Conservation (phyloP, 2,329 filamentous ascomycete species). For the Ceratocystis huliohia region DNA sequence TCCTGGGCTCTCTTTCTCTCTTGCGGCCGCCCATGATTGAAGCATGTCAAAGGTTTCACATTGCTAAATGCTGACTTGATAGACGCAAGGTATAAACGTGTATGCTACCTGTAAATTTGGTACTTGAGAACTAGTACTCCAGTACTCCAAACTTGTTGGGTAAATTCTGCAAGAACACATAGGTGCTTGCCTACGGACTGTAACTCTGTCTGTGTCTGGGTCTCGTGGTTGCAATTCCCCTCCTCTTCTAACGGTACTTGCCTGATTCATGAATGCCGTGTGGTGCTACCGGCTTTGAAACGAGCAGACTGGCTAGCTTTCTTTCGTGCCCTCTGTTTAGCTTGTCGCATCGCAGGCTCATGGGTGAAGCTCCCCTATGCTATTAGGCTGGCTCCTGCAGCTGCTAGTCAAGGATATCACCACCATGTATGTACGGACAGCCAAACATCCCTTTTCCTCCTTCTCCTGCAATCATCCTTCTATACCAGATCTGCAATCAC, state of each 20-base stretch:
- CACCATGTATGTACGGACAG: background rate
- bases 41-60: slow-evolving; percentile 10
- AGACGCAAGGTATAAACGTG: background rate
- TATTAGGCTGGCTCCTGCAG: background rate
- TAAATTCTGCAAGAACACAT: background rate
- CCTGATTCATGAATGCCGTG: background rate
- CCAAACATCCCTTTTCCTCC: background rate
- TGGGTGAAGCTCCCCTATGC: background rate
- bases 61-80: background rate
- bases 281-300: background rate
- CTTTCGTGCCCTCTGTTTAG: background rate
- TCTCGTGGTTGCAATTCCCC: background rate
- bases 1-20: background rate
- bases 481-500: background rate
- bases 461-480: background rate
- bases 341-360: background rate
- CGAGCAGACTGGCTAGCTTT: background rate
- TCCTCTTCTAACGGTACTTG: background rate
- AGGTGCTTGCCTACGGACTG: background rate
- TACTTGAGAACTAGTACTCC: background rate
- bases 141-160: background rate
- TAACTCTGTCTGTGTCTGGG: background rate
- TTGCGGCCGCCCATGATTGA: background rate
- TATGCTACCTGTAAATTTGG: background rate
- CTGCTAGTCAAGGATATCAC: background rate